Evolutionary conservation across 1,284 basidiomycete genomes (phyloP), one percentile per base, ranked within the genome.

Genomic region (Cryptococcus sp.): DNA sequence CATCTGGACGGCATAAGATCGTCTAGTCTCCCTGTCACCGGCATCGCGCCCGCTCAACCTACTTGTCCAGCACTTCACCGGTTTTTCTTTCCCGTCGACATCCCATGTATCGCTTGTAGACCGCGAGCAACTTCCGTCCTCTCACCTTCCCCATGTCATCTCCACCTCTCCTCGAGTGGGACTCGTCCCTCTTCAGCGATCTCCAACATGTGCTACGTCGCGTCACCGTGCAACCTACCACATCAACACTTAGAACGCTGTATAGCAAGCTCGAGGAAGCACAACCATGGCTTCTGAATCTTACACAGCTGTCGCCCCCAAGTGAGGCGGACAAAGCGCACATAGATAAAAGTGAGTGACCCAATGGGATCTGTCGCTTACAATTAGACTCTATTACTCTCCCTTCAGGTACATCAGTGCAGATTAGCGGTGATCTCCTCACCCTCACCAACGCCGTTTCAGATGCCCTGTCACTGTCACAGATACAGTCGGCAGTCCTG

Each of bases 271-370:
- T 77, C 34, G 69, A 75, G 19, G 61, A 67, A 25, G 73, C 74
- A 0, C 59, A 67, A 34, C 75, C 75, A 38, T 77, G 75, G 75
- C 63, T 77, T 15, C 54, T 72, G 17, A 50, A 64, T 0, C 63
- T 77, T 34, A 70, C 72, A 0, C 61, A 61, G 16, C 53, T 77
- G 19, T 72, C 75, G 8, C 55, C 50, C 3, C 69, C 65, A 0
- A 73, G 62, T 49, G 67, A 70, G 3, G 65, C 64, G 52, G 74
- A 75, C 62, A 72, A 70, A 59, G 60, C 64, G 50, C 50, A 62
- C 34, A 65, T 74, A 16, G 67, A 72, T 40, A 68, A 66, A 37
- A 65, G 71, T 73, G 45, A 63, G 55, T 56, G 61, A 38, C 29
- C 45, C 52, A 48, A 23, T 8, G 3, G 8, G 26, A 54, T 8